phyloP scores from a whole-genome alignment of 305 asterid species.

The Fraxinus floribunda region DNA sequence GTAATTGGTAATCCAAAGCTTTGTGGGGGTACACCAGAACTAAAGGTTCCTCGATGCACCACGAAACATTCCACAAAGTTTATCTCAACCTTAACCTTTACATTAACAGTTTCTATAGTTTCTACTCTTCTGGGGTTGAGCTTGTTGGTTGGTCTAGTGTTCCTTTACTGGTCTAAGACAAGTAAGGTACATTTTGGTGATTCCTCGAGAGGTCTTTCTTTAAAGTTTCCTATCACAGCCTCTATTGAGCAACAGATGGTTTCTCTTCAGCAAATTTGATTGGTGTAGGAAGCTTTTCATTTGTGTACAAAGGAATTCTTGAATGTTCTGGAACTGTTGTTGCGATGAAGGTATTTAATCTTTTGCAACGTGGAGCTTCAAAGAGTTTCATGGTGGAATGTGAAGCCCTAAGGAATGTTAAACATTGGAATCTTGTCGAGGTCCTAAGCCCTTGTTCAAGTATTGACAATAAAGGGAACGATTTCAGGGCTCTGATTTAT shows the following conservation, averaged over 20 bases:
- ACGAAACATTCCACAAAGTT: neutral
- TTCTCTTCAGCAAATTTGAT: conserved; percentile 36
- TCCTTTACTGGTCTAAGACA: neutral
- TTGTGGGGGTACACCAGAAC: conserved; percentile 28
- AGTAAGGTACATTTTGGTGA: neutral
- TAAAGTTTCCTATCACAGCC: conserved; percentile 25
- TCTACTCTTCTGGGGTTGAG: conserved; percentile 22
- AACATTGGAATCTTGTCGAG: conserved; percentile 28
- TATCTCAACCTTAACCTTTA: neutral
- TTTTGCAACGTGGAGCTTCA: neutral
- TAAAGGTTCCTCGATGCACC: conserved; percentile 21
- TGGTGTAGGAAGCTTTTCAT: conserved; percentile 34
- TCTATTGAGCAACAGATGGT: conserved; percentile 37
- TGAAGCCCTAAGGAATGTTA: conserved; percentile 24
- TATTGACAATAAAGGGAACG: conserved; percentile 22
- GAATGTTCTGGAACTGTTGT: conserved; percentile 12
- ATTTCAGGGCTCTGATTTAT: conserved; percentile 29
- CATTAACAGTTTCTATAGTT: conserved; percentile 20
- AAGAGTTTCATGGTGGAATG: conserved; percentile 31
- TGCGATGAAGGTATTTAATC: conserved; percentile 32
- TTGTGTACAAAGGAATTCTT: conserved; percentile 34
- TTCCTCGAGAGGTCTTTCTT: conserved; percentile 9
- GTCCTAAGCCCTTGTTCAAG: conserved; percentile 22
- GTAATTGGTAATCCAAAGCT: conserved; percentile 32
- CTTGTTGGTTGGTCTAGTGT: conserved; percentile 18